Base-by-base conservation (phyloP, 176 grass and related monocot species). In the Musa acuminata region DNA sequence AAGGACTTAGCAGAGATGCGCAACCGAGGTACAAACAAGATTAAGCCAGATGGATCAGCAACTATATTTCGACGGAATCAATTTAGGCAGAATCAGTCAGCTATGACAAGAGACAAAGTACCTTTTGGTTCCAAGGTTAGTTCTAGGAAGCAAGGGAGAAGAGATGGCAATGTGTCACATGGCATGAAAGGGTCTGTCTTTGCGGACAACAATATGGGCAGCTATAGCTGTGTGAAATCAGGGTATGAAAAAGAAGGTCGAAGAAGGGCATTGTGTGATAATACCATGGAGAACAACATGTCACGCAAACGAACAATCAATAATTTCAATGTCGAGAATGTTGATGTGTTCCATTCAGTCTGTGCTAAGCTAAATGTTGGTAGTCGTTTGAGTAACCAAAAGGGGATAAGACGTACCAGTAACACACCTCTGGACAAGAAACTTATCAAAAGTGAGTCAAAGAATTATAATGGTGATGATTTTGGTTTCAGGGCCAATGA, bases 301-400 rank as follows among this genome's bases (percentile, higher is more conserved):
- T 12, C 75, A 13, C 59, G 49, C 4, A 77, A 77, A 52, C 65
- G 75, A 26, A 66, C 75, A 25, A 64, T 52, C 5, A 65, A 20
- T 53, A 17, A 4, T 77, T 52, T 48, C 12, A 19, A 11, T 49
- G 12, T 51, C 7, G 21, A 64, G 4, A 21, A 52, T 24, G 43
- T 1, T 50, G 55, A 13, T 52, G 55, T 5, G 1, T 21, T 51
- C 9, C 19, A 8, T 58, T 65, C 75, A 19, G 17, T 9, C 13
- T 52, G 12, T 64, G 25, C n/a, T n/a, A 77, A 77, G 12, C 59
- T 19, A 66, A 65, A n/a, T 63, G 12, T 8, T 51, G 59, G 58
- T 25, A 25, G 8, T 24, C n/a, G 16, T 51, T 51, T 64, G n/a
- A 64, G 14, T 22, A 64, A 25, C 11, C 29, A 1, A 51, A 65